Evolutionary conservation across 176 grass and related monocot species (phyloP).

Genomic region (Musa schizocarpa): DNA sequence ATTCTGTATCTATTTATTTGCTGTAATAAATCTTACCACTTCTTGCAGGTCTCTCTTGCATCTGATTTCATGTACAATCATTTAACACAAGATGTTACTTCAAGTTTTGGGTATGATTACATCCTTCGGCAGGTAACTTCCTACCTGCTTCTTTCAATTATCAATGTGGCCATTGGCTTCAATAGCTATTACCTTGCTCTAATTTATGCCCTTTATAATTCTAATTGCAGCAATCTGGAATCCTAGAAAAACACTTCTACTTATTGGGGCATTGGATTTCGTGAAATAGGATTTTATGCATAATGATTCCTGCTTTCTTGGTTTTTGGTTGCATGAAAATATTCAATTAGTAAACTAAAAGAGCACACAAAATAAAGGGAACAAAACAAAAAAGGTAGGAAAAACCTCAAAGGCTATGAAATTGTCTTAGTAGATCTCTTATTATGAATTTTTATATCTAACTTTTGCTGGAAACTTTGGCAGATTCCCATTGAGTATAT

Average conservation of each 20-base stretch:
- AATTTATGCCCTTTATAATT: neutral
- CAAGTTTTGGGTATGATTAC: conserved; percentile 75
- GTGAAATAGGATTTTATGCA: neutral
- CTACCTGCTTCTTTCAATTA: neutral
- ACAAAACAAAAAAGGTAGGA: too few species aligned
- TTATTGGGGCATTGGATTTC: neutral
- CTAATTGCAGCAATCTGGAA: neutral
- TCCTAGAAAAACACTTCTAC: neutral
- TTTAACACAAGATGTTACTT: conserved; percentile 43
- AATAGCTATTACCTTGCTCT: neutral
- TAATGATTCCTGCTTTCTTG: neutral
- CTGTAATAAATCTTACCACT: neutral
- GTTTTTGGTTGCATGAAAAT: neutral
- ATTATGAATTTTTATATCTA: too few species aligned
- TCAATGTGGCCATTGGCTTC: neutral
- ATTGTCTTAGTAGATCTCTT: too few species aligned
- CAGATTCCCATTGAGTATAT: too few species aligned
- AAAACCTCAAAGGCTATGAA: too few species aligned
- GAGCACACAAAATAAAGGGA: too few species aligned
- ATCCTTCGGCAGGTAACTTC: conserved; percentile 55
- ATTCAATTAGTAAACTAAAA: neutral
- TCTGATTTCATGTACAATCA: conserved; percentile 70
- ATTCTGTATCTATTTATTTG: conserved; percentile 3
- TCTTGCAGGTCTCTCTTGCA: conserved; percentile 69
- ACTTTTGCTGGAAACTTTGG: too few species aligned